phyloP scores from a whole-genome alignment of 2,329 filamentous ascomycete species.

The Aspergillus sp. region DNA sequence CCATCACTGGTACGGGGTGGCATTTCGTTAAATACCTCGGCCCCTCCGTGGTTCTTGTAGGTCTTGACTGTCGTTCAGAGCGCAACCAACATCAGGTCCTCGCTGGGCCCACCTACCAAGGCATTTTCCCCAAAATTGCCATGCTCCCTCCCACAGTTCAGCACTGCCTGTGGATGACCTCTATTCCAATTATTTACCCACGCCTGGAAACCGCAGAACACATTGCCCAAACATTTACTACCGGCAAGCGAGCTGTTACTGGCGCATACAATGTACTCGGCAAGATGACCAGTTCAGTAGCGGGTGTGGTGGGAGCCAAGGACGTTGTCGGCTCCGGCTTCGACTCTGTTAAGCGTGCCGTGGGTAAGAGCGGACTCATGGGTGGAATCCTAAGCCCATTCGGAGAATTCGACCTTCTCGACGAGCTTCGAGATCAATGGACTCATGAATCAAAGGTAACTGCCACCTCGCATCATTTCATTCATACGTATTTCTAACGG shows the following conservation, averaged over 20 bases:
- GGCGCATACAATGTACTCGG: constrained; percentile 95
- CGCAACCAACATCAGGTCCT: constrained; percentile 87
- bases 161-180: constrained; percentile 95
- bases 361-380: constrained; percentile 95
- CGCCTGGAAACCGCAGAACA: constrained; percentile 89
- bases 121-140: constrained; percentile 92
- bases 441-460: constrained; percentile 85
- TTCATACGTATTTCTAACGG: not conserved
- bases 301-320: constrained; percentile 92
- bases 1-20: constrained; percentile 95
- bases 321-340: constrained; percentile 91
- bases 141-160: constrained; percentile 88
- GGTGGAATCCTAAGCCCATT: constrained; percentile 94
- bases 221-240: constrained; percentile 85
- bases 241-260: constrained; percentile 94
- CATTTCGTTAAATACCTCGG: constrained; percentile 97
- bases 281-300: constrained; percentile 91
- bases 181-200: constrained; percentile 87
- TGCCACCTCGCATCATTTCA: not conserved
- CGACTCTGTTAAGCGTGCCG: constrained; percentile 90
- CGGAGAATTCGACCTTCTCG: constrained; percentile 89
- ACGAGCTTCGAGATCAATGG: constrained; percentile 96
- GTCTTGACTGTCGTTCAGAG: constrained; percentile 89
- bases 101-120: constrained; percentile 95
- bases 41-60: constrained; percentile 84